Percentiles rank a stretch among this genome's conserved stretches.
These are phyloP conservation scores for Mitragyna speciosa DNA, from an alignment of 257 asterid species.

Conservation along the genomic window DNA sequence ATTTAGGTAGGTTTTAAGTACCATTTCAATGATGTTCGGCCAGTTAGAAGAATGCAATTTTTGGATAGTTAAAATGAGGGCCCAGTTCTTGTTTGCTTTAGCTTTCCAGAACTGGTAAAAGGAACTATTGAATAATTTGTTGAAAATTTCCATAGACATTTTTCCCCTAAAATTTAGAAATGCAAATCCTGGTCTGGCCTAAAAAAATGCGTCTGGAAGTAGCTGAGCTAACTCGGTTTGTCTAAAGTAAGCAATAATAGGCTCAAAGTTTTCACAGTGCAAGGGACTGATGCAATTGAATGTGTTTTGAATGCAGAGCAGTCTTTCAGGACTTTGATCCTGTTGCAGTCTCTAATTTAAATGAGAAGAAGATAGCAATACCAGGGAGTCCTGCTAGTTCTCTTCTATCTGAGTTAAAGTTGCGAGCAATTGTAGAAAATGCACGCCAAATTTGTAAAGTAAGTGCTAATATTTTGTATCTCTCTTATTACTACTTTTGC, in stretches of 20 bases:
- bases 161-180: background rate
- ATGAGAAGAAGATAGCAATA: conserved; percentile 72
- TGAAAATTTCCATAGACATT: background rate
- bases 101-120: background rate
- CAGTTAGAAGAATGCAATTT: conserved; percentile 17
- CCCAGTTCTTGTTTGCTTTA: background rate
- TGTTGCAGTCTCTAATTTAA: conserved; percentile 73
- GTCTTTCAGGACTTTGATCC: conserved; percentile 86
- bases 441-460: conserved; percentile 90
- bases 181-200: background rate
- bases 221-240: background rate
- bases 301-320: conserved; percentile 63
- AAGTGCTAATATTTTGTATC: conserved; percentile 8
- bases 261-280: background rate
- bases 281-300: conserved; percentile 30
- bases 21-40: conserved; percentile 11
- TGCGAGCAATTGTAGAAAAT: conserved; percentile 84
- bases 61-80: background rate
- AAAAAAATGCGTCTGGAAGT: background rate
- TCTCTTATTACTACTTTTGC: background rate
- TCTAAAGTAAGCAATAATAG: background rate
- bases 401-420: conserved; percentile 82
- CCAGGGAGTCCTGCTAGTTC: conserved; percentile 77
- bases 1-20: conserved; percentile 55
- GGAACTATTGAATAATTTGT: background rate